Percentiles rank a stretch among this genome's conserved stretches.
Evolutionary conservation across 225 moss, liverwort and hornwort genomes (phyloP).

Genomic region (Physcomitrium patens): DNA sequence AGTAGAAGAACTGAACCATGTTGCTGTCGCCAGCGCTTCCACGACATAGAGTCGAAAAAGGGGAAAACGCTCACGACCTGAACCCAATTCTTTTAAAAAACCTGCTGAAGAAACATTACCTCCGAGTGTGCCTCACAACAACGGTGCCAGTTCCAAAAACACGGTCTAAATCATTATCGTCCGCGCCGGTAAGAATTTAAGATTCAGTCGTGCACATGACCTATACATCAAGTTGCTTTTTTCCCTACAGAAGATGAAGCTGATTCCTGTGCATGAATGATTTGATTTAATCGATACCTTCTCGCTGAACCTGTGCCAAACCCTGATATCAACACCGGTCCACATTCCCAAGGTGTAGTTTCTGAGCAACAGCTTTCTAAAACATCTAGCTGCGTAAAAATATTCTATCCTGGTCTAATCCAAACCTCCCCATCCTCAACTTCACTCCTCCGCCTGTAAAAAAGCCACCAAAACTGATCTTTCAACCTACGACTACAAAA

Average conservation of each 20-base stretch:
- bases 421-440: too few species aligned
- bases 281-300: background rate
- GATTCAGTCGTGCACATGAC: constrained; percentile 1
- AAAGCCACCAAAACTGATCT: too few species aligned
- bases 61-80: background rate
- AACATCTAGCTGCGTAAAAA: too few species aligned
- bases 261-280: background rate
- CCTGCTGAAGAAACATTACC: background rate
- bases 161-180: background rate
- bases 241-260: too few species aligned
- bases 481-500: too few species aligned
- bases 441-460: too few species aligned
- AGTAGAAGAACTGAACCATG: background rate
- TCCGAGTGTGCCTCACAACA: background rate
- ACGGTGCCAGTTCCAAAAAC: background rate
- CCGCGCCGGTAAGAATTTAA: background rate
- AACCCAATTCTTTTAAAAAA: background rate
- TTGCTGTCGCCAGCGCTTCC: background rate
- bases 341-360: background rate
- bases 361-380: too few species aligned
- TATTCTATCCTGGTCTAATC: too few species aligned
- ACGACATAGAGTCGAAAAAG: background rate
- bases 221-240: background rate
- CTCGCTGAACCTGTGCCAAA: background rate
- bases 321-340: background rate